Percentiles rank a stretch among this genome's conserved stretches.
Conservation (phyloP, 805 yeast genomes). For the Suhomyces xylopsoci region DNA sequence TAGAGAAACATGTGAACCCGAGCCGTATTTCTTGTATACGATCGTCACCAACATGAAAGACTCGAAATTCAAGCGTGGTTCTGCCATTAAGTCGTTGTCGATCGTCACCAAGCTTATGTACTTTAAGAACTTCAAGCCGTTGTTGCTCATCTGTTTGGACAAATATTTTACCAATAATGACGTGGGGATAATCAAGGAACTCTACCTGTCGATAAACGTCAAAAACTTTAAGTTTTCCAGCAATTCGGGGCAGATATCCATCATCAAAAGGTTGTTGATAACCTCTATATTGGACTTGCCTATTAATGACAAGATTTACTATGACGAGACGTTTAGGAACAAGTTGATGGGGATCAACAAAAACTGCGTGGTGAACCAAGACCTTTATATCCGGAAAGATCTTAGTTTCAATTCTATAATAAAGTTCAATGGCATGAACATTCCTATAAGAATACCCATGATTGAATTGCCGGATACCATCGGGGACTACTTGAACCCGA, state of each 20-base stretch:
- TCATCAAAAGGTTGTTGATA: slow-evolving; percentile 35
- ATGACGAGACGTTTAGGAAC: slow-evolving; percentile 37
- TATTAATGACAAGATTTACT: slow-evolving; percentile 38
- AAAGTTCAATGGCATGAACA: slow-evolving; percentile 38
- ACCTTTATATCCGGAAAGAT: slow-evolving; percentile 42
- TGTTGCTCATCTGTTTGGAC: slow-evolving; percentile 52
- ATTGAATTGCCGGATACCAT: slow-evolving; percentile 39
- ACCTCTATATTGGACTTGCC: slow-evolving; percentile 44
- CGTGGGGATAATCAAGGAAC: slow-evolving; percentile 19
- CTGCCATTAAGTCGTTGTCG: slow-evolving; percentile 56
- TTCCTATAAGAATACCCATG: slow-evolving; percentile 45
- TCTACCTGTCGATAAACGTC: slow-evolving; percentile 31
- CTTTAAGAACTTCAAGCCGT: slow-evolving; percentile 57
- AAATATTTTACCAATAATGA: slow-evolving; percentile 34
- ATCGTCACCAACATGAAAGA: slow-evolving; percentile 49
- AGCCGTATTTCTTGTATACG: slow-evolving; percentile 53
- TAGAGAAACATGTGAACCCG: slow-evolving; percentile 29
- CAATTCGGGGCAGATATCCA: slow-evolving; percentile 18
- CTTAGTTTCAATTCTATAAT: slow-evolving; percentile 40
- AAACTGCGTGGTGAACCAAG: slow-evolving; percentile 22
- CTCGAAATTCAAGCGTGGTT: slow-evolving; percentile 52
- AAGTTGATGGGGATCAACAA: slow-evolving; percentile 31
- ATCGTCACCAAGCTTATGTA: slow-evolving; percentile 52
- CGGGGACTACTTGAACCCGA: slow-evolving; percentile 45
- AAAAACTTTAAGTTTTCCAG: slow-evolving; percentile 24